Base-by-base conservation (phyloP, 345 rosid species). In the Gossypium turneri region DNA sequence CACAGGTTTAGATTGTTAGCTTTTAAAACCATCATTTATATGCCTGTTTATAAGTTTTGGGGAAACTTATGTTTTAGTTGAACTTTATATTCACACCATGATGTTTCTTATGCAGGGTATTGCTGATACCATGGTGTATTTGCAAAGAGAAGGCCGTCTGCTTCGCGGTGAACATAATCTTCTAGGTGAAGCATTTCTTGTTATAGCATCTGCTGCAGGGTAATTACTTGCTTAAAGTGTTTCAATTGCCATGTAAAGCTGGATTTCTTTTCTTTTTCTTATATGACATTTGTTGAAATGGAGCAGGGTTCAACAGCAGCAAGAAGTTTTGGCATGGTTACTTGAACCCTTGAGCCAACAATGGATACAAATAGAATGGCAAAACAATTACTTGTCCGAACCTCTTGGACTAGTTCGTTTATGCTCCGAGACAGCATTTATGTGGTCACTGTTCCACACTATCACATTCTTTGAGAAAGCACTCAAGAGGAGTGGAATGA, bases 131-230 rank as follows among this genome's bases (percentile, higher is more conserved):
- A 92, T 94, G 98, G 94, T 90, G 55, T 79, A 86, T 84, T 81
- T 94, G 88, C 94, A 89, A 92, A 82, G 83, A 78, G 97, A 92
- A 86, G 97, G 96, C 75, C 60, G 90, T 78, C 83, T 86, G 76
- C 91, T 84, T 83, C 95, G 97, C 68, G 88, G 91, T 73, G 98
- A 94, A 78, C 98, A 94, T 82, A 92, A 94, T 83, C 84, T 94
- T 84, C 88, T 94, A 19, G 98, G 98, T 50, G 98, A 94, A 91
- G 94, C 98, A 75, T 92, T 94, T 86, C 97, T 92, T 79, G 89
- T 94, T 73, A 94, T 94, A 95, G 98, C 97, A 74, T 92, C 97
- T 80, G 72, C 92, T 62, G 97, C 97, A 38, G 98, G 97, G 98
- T 93, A 87, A 81, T 76, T 55, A 44, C 75, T 76, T 73, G 47